Evolutionary conservation across 1,284 basidiomycete species (phyloP), one percentile per base, ranked within the genome.

Genomic region (Cutaneotrichosporon sp.): DNA sequence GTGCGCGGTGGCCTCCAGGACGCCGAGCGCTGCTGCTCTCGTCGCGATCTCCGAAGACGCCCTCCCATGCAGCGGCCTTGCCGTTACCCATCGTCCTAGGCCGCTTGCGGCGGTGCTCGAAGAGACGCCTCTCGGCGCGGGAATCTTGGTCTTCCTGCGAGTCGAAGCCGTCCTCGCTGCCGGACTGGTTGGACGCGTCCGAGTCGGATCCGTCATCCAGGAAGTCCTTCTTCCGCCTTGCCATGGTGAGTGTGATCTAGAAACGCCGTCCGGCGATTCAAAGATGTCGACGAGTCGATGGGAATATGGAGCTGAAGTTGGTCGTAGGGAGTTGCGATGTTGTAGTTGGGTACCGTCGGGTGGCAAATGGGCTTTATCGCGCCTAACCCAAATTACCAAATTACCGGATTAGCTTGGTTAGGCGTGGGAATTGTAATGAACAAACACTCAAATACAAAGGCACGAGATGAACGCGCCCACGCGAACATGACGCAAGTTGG

Each of bases 21-120:
- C 38, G 10, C 7, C 50, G 21, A 11, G 18, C 31, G 14, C 8
- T n/a, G 1, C 14, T 2, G 5, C 9, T 14, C 5, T 90, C 88
- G 62, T 88, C 88, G 53, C 87, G 85, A 1, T 89, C 87, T 0
- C 84, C 91, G 81, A 93, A 95, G 0, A 92, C 83, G 4, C 93
- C 93, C 73, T 95, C 93, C 62, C 90, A 84, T 1, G 89, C 89
- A 63, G 88, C 86, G 42, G 90, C 89, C 76, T 89, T 91, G 32
- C 86, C 87, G 63, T 86, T 83, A 9, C 83, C 87, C 72, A 89
- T 90, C 71, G 89, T 90, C 62, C 77, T 76, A 36, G 74, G 75
- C 64, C 85, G 82, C 65, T 86, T 84, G 79, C 90, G 90, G 69
- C 73, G 73, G 34, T 92, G 86, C 76, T 89, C 85, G 76, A 92